Percentiles rank a stretch among this genome's conserved stretches.
Evolutionary conservation across 176 grass and related monocot genomes (phyloP).

Genomic region (Ampelocalamus luodianensis): DNA sequence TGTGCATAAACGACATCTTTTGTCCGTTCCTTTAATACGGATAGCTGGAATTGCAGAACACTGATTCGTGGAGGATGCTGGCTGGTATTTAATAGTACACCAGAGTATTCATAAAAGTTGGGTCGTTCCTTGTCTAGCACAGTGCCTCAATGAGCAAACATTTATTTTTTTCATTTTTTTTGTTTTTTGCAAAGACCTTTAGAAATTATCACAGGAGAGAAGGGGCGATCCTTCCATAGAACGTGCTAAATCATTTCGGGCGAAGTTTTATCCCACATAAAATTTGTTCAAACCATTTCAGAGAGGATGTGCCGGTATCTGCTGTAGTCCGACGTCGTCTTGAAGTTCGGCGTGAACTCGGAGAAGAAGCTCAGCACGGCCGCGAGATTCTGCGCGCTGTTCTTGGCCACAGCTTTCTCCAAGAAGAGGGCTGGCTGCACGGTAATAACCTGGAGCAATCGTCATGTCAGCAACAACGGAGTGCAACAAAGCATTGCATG

Average conservation of each 20-base stretch:
- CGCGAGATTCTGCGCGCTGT: slow-evolving; percentile 65
- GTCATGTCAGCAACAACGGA: slow-evolving; percentile 13
- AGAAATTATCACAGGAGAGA: neutral
- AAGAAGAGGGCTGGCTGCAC: slow-evolving; percentile 83
- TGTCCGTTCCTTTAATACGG: too few species aligned
- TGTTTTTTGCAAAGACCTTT: neutral
- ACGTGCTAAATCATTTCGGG: neutral
- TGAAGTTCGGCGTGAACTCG: slow-evolving; percentile 82
- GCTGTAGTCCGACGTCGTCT: slow-evolving; percentile 62
- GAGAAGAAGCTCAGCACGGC: slow-evolving; percentile 82
- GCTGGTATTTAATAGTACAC: too few species aligned
- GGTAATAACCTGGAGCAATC: slow-evolving; percentile 68
- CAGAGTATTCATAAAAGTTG: too few species aligned
- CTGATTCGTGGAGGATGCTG: too few species aligned
- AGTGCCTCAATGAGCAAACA: too few species aligned
- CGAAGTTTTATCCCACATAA: neutral
- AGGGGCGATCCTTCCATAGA: neutral
- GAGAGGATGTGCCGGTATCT: slow-evolving; percentile 71
- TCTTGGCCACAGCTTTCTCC: slow-evolving; percentile 71
- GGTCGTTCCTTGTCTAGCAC: too few species aligned
- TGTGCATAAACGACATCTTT: too few species aligned
- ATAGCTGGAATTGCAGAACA: too few species aligned
- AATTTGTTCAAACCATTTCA: slow-evolving; percentile 65
- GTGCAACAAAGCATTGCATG: neutral
- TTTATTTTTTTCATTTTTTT: neutral